Percentiles rank a stretch among this genome's conserved stretches.
These are phyloP conservation scores for Ceratobasidium sp. DNA, from an alignment of 1,284 basidiomycete species.

Conservation along the genomic window DNA sequence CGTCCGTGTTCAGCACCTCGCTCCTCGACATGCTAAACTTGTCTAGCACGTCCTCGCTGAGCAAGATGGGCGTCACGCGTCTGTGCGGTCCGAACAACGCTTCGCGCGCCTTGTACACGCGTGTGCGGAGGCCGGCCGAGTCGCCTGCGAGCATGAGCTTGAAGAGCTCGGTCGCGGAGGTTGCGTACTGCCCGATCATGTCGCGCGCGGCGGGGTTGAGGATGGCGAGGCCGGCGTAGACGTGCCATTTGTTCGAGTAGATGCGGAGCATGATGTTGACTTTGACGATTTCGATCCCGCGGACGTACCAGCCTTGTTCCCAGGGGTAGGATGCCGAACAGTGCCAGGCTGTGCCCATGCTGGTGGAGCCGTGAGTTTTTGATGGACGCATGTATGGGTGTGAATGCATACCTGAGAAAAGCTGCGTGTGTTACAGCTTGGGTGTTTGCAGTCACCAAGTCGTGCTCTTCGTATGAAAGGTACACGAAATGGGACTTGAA, in stretches of 20 bases:
- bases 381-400: conserved; percentile 15
- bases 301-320: conserved; percentile 89
- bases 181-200: conserved; percentile 92
- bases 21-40: conserved; percentile 74
- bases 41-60: conserved; percentile 89
- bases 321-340: conserved; percentile 86
- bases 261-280: conserved; percentile 97
- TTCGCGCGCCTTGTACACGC: conserved; percentile 81
- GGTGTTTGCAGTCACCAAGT: conserved; percentile 95
- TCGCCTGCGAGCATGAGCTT: conserved; percentile 94
- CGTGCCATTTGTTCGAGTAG: conserved; percentile 98
- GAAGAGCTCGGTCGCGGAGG: conserved; percentile 88
- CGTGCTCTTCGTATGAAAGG: conserved; percentile 95
- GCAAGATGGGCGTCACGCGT: conserved; percentile 74
- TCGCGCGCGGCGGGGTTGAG: conserved; percentile 91
- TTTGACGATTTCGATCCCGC: conserved; percentile 99
- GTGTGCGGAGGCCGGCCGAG: conserved; percentile 69
- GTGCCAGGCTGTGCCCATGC: conserved; percentile 98
- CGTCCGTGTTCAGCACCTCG: background rate
- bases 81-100: conserved; percentile 75
- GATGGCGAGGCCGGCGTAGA: conserved; percentile 97
- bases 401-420: conserved; percentile 78
- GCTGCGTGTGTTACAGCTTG: conserved; percentile 98
- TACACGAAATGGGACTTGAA: conserved; percentile 91
- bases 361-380: conserved; percentile 53